Evolutionary conservation across 139 green algal genomes (phyloP).

Genomic region (Chlamydomonas schloesseri): DNA sequence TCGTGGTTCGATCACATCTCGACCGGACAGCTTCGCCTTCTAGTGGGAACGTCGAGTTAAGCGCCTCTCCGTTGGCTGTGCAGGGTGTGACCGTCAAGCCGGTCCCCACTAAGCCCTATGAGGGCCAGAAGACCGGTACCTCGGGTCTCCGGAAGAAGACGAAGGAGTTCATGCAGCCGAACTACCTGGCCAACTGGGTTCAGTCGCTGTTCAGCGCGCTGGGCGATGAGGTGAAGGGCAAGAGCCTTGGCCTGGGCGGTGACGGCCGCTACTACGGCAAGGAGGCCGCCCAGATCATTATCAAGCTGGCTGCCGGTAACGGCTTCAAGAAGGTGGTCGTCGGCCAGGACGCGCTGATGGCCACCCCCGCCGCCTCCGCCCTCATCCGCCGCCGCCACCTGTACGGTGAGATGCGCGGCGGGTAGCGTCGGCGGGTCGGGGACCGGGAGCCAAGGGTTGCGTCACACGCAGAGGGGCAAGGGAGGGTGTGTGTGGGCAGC

Average conservation of each 20-base stretch:
- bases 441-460: too few relatives aligned
- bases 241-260: constrained; percentile 93
- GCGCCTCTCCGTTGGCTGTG: not conserved
- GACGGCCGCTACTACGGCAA: constrained; percentile 99
- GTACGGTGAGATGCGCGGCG: constrained; percentile 71
- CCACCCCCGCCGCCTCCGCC: constrained; percentile 96
- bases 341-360: constrained; percentile 95
- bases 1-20: not conserved
- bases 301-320: constrained; percentile 94
- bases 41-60: not conserved
- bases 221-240: constrained; percentile 91
- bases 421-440: too few relatives aligned
- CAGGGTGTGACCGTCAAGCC: constrained; percentile 75
- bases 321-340: constrained; percentile 87
- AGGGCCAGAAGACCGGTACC: constrained; percentile 99
- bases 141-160: constrained; percentile 98
- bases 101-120: constrained; percentile 94
- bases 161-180: constrained; percentile 91
- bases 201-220: constrained; percentile 94
- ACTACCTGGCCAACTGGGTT: constrained; percentile 99
- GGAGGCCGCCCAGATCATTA: constrained; percentile 96
- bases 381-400: constrained; percentile 92
- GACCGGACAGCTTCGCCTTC: not conserved
- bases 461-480: too few relatives aligned
- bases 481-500: too few relatives aligned